Percentiles rank a stretch among this genome's conserved stretches.
Conservation (phyloP, 2,329 filamentous ascomycete species). For the Colletotrichum euphorbiae region DNA sequence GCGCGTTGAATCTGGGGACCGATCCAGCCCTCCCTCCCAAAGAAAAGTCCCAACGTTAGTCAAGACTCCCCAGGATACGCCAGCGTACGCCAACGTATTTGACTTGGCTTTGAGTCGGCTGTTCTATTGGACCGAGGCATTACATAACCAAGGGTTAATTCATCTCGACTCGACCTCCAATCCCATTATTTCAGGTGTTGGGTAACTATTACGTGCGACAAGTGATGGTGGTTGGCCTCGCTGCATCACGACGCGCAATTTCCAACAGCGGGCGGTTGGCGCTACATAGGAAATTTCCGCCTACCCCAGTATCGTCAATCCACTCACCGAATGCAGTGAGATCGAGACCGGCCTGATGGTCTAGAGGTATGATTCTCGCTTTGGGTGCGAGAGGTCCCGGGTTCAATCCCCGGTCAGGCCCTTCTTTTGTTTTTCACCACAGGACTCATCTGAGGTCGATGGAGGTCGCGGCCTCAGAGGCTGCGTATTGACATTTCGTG, state of each 20-base stretch:
- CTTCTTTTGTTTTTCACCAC: neutral
- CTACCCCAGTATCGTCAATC: neutral
- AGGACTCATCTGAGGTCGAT: neutral
- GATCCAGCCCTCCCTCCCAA: neutral
- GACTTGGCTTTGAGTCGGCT: neutral
- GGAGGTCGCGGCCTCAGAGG: neutral
- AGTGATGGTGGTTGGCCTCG: too few relatives aligned
- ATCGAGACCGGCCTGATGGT: constrained; percentile 44
- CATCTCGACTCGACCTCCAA: too few relatives aligned
- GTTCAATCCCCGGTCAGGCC: constrained; percentile 48
- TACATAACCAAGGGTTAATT: neutral
- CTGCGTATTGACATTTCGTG: neutral
- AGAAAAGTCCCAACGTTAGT: neutral
- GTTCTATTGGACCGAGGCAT: too few relatives aligned
- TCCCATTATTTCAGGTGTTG: neutral
- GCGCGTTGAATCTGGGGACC: neutral
- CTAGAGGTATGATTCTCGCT: constrained; percentile 52
- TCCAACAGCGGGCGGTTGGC: too few relatives aligned
- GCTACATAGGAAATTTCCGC: too few relatives aligned
- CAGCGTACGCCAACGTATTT: constrained; percentile 3
- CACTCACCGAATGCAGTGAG: neutral
- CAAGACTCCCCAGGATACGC: neutral
- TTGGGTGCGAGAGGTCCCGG: constrained; percentile 52
- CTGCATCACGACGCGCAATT: too few relatives aligned
- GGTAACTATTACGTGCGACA: neutral